Evolutionary conservation across 495 filamentous ascomycete genomes (phyloP), one percentile per base, ranked within the genome.

Genomic region (Trichoderma asperelloides): DNA sequence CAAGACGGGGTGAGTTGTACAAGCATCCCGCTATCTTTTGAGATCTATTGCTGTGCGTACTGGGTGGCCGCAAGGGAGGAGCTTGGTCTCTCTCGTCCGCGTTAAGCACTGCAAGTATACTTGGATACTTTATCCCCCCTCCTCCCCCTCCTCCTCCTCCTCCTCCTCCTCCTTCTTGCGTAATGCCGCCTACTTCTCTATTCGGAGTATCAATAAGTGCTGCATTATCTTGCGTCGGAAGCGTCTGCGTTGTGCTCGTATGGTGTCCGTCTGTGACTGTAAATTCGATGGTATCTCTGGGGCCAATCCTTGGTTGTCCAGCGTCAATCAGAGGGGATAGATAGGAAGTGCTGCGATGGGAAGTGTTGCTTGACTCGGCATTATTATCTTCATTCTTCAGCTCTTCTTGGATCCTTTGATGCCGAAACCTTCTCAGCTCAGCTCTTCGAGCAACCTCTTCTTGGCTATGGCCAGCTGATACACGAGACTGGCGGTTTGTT

Each of bases 341-440:
- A 62, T 1, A 45, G 66, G 18, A 16, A 37, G 47, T 16, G 57
- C 40, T 18, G 55, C 43, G 40, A n/a, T 65, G 8, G n/a, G 65
- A 79, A 78, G 67, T 80, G 77, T 47, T 79, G 70, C 65, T 72
- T 75, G 71, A 80, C 78, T 63, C 78, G 72, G 51, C 77, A 76
- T 7, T 78, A 77, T 23, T 77, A 73, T 23, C 78, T 41, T 78
- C 79, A 41, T 67, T 80, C 64, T 78, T 78, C 39, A 85, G 71
- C 65, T 85, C 82, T 49, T 84, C 80, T 65, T 81, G 79, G 27
- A 85, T 84, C 66, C 82, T 75, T 67, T 80, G 78, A 64, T 81
- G 77, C 74, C 81, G 78, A 16, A 84, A 70, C 57, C 82, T 75
- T 69, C 77, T 80, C 63, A 85, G 67, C 68, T 85, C 82, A 40